Conservation (phyloP, 257 asterid genomes). For the Plantago elongata region DNA sequence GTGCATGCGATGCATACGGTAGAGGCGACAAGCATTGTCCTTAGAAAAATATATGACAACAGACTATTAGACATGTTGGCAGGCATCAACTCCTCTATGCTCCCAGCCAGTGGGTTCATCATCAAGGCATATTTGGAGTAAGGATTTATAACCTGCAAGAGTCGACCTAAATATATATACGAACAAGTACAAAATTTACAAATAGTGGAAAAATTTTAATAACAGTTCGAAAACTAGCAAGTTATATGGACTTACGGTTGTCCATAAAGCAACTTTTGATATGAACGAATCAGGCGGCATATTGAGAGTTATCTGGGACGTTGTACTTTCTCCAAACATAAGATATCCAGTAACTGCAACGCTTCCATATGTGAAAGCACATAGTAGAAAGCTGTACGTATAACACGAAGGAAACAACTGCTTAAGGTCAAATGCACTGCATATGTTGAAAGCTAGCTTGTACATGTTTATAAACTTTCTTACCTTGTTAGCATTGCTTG, state of each 20-base stretch:
- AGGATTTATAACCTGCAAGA: constrained; percentile 72
- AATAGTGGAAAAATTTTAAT: not conserved
- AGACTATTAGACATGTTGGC: constrained; percentile 30
- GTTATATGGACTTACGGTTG: constrained; percentile 45
- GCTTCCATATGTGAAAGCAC: constrained; percentile 58
- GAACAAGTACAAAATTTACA: not conserved
- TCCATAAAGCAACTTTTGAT: constrained; percentile 72
- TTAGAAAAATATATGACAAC: constrained; percentile 52
- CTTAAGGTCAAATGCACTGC: too few relatives aligned
- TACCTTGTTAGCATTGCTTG: constrained; percentile 58
- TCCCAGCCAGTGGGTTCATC: constrained; percentile 69
- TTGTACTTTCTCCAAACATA: constrained; percentile 66
- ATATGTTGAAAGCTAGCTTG: too few relatives aligned
- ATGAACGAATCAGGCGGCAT: constrained; percentile 47
- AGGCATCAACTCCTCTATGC: constrained; percentile 75
- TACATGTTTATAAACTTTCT: too few relatives aligned
- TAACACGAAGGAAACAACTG: too few relatives aligned
- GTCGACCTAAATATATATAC: not conserved
- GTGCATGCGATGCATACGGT: constrained; percentile 59
- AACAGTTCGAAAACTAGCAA: not conserved
- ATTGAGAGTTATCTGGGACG: constrained; percentile 77
- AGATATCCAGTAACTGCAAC: constrained; percentile 68
- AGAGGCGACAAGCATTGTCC: constrained; percentile 60
- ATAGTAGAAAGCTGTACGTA: constrained; percentile 67
- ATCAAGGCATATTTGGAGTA: constrained; percentile 70